phyloP scores from a whole-genome alignment of 306 rosid genomes.

The Acmispon strigosus region DNA sequence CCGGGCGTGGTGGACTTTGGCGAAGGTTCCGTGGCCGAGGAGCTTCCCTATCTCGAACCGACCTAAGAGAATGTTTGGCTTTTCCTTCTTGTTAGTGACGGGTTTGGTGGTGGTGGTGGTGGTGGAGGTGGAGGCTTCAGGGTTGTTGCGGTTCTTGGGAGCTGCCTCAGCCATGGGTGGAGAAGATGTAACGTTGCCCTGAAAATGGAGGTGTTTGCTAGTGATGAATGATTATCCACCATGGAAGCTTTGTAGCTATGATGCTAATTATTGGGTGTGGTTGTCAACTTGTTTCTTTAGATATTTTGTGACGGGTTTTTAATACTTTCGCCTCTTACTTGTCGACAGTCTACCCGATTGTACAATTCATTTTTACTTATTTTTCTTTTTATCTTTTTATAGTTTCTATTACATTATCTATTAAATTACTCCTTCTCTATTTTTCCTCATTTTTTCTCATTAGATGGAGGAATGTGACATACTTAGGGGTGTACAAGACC shows the following conservation, averaged over 20 bases:
- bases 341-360: no score
- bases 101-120: neutral
- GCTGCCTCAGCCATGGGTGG: slow-evolving; percentile 24
- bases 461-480: no score
- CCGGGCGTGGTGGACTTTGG: slow-evolving; percentile 50
- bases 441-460: no score
- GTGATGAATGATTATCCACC: neutral
- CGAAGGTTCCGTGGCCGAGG: slow-evolving; percentile 58
- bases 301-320: neutral
- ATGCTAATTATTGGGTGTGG: neutral
- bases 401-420: no score
- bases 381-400: no score
- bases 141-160: neutral
- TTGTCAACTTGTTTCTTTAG: neutral
- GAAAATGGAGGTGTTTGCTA: neutral
- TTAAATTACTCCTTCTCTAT: no score
- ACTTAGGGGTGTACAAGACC: no score
- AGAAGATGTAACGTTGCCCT: neutral
- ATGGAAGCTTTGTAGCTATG: neutral
- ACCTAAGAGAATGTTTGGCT: slow-evolving; percentile 14
- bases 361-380: no score
- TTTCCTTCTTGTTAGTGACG: neutral
- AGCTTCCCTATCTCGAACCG: slow-evolving; percentile 45
- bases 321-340: no score
- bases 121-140: neutral